A percentile compares a stretch with the other conserved stretches of the same genome.
Conservation (phyloP, 106 monocot genomes). For the Cymbidium sinense region DNA sequence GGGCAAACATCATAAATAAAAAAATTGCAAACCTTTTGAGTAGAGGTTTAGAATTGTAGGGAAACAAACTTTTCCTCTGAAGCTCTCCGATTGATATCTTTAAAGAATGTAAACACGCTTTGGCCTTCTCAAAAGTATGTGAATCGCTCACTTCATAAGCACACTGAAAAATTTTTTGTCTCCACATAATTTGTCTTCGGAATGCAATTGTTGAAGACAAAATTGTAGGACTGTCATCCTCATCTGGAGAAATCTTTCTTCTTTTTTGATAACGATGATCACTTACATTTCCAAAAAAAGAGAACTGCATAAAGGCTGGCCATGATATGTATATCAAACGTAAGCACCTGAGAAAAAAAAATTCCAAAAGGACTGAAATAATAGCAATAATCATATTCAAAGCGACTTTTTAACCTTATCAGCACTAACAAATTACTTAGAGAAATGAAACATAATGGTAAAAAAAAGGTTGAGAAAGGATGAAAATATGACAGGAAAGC, state of each 20-base stretch:
- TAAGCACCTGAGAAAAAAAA: constrained; percentile 45
- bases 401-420: neutral
- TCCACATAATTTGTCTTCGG: neutral
- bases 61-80: constrained; percentile 65
- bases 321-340: constrained; percentile 54
- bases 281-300: constrained; percentile 17
- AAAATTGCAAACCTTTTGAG: constrained; percentile 55
- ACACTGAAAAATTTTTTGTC: neutral
- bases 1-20: neutral
- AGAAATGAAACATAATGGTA: neutral
- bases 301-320: constrained; percentile 43
- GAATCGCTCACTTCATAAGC: neutral
- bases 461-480: neutral
- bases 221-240: constrained; percentile 5
- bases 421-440: neutral
- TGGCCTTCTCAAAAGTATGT: constrained; percentile 39
- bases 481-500: neutral
- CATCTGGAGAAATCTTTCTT: constrained; percentile 21
- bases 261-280: constrained; percentile 24
- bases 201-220: neutral
- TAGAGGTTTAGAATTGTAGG: constrained; percentile 75
- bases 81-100: constrained; percentile 61
- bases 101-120: constrained; percentile 60
- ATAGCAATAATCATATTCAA: neutral
- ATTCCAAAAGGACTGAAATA: neutral